A percentile compares a stretch with the other conserved stretches of the same genome.
phyloP scores from a whole-genome alignment of 768 basidiomycete genomes.

The Mycena leptocephala region DNA sequence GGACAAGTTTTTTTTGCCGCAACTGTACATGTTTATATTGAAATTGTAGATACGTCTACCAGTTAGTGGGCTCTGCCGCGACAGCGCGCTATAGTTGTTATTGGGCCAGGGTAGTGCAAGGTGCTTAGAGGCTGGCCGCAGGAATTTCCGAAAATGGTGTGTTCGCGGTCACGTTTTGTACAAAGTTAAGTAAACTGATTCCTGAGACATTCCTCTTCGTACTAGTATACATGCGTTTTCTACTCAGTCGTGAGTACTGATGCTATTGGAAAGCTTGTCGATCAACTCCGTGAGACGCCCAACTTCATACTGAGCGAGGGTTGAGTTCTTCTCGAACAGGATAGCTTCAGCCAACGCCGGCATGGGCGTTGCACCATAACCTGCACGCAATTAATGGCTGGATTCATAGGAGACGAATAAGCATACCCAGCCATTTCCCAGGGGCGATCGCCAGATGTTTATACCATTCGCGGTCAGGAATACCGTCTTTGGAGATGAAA shows the following conservation, averaged over 20 bases:
- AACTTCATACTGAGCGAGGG: conserved; percentile 74
- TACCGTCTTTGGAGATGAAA: conserved; percentile 84
- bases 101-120: too few species aligned
- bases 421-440: conserved; percentile 85
- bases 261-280: conserved; percentile 63
- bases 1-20: too few species aligned
- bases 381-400: conserved; percentile 50
- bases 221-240: not conserved
- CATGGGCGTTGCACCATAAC: conserved; percentile 89
- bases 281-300: conserved; percentile 69
- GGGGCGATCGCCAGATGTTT: conserved; percentile 90
- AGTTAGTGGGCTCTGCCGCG: too few species aligned
- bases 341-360: conserved; percentile 88
- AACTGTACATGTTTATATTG: too few species aligned
- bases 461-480: conserved; percentile 90
- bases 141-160: not conserved
- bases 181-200: not conserved
- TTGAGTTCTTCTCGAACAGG: conserved; percentile 75
- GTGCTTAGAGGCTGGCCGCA: not conserved
- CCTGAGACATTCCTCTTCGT: too few species aligned
- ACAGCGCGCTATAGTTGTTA: too few species aligned
- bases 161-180: not conserved
- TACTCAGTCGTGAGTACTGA: conserved; percentile 38
- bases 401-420: not conserved
- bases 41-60: too few species aligned